Base-by-base conservation (phyloP, 495 filamentous ascomycete species). In the Tuber brumale region DNA sequence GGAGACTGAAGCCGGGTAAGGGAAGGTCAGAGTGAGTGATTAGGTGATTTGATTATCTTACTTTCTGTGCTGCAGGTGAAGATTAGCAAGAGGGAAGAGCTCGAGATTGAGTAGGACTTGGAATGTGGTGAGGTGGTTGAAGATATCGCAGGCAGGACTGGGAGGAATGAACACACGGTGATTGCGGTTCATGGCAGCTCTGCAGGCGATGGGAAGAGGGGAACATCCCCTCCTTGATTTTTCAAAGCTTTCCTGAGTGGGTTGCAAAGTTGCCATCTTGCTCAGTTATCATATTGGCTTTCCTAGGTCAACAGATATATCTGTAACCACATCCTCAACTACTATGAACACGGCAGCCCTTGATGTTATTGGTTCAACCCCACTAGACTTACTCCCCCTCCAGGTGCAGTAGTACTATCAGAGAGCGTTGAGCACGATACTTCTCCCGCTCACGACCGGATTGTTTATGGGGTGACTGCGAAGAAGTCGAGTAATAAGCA, bases 41-140 rank as follows among this genome's bases (percentile, higher is more conserved):
- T 85, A 94, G 7, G 82, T 92, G 27, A 82, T 91, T 70, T 91
- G 91, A 5, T 85, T 91, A 21, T 89, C 91, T 72, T 91, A 90
- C 14, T 88, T 94, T 75, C 91, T 3, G 87, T 93, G 72, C 82
- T 94, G 69, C 92, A 94, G 79, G 86, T 88, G 44, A 89, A 89
- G 86, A 91, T 91, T 48, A 88, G 86, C 74, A 88, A 86, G 48
- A 86, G 88, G 72, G 88, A 89, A 35, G 88, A 91, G 74, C 85
- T 87, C 70, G 86, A 90, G 84, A 85, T 69, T 86, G 86, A 19
- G 87, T 91, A 69, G 71, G 91, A 93, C 79, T 84, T 88, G 39
- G 86, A 94, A 18, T 94, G 92, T 92, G 92, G 94, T 85, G 89
- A 93, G 27, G 90, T 94, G 69, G 89, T 94, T 44, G 88, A 91